A percentile compares a stretch with the other conserved stretches of the same genome.
Conservation (phyloP, 208 protist species). For the Leishmania martiniquensis region DNA sequence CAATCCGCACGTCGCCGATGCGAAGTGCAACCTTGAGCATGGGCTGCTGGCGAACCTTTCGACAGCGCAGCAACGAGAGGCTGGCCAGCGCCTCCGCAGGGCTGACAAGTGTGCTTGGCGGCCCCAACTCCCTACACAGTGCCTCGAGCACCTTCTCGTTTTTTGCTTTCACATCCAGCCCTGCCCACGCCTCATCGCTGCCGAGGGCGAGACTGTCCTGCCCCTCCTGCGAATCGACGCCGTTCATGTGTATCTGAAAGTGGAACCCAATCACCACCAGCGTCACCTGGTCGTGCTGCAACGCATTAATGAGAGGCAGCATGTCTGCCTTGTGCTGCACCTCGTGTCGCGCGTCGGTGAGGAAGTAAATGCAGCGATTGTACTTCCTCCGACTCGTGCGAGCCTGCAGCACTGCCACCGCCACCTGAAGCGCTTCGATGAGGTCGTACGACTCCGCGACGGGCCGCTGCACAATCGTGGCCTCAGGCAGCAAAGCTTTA, state of each 20-base stretch:
- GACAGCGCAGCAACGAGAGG: slow-evolving; percentile 31
- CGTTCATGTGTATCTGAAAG: slow-evolving; percentile 36
- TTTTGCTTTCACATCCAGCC: slow-evolving; percentile 39
- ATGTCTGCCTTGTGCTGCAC: slow-evolving; percentile 78
- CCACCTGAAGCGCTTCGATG: slow-evolving; percentile 86
- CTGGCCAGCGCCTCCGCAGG: slow-evolving; percentile 43
- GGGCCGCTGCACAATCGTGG: neutral
- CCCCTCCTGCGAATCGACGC: slow-evolving; percentile 15
- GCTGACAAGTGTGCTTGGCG: slow-evolving; percentile 45
- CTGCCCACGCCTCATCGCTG: slow-evolving; percentile 9
- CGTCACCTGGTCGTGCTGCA: slow-evolving; percentile 46
- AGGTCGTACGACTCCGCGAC: slow-evolving; percentile 46
- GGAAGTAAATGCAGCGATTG: slow-evolving; percentile 81
- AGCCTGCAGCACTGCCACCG: slow-evolving; percentile 69
- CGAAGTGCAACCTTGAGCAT: slow-evolving; percentile 50
- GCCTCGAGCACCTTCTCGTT: slow-evolving; percentile 71
- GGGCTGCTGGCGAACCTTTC: slow-evolving; percentile 49
- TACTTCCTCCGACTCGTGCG: slow-evolving; percentile 53
- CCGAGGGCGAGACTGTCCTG: neutral
- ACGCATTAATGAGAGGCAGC: slow-evolving; percentile 38
- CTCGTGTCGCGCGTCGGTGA: slow-evolving; percentile 79
- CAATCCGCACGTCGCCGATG: slow-evolving; percentile 71
- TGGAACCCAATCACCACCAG: slow-evolving; percentile 84
- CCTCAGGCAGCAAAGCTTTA: neutral
- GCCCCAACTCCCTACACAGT: slow-evolving; percentile 42